Base-by-base conservation (phyloP, 352 stramenopile genomes). In the Phytopythium montanum region DNA sequence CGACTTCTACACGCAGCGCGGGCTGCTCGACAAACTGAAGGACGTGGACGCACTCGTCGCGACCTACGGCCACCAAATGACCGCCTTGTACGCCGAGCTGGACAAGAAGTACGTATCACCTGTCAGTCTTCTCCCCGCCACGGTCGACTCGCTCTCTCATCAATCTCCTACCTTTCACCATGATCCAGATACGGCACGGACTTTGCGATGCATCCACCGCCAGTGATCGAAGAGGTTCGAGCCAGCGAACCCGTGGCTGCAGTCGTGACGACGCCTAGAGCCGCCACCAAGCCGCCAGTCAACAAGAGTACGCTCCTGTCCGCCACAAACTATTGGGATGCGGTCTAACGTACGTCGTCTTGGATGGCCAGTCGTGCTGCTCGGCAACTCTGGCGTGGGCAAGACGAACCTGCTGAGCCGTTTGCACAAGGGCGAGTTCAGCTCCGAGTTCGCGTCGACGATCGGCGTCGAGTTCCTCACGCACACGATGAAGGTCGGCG, bases 391-490 rank as follows among this genome's bases (percentile, higher is more conserved):
- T 19, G 84, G 84, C 16, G 87, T 96, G 0, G 87, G 85, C 25
- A 96, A 96, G 66, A 94, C 81, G 19, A 95, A 93, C 45, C 55
- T 96, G 39, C 81, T 96, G 41, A 87, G 71, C 48, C 78, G 84
- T 3, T 66, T 93, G 14, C 81, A 92, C 69, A 91, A 88, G 56
- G 79, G 83, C 65, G 85, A 95, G 55, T 96, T 95, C 62, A 90
- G 69, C 55, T 70, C 86, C 31, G 82, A 95, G 46, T 95, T 95
- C 64, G 80, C 75, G 33, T 93, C 83, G 5, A 95, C 87, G 13
- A 85, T 96, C 33, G 85, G 85, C 34, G 85, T 94, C 38, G 87
- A 96, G 60, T 96, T 96, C 55, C 72, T 94, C n/a, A 94, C 87
- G 12, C 85, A 95, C 60, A 59, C 72, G n/a, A 82, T 90, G 33